phyloP scores from a whole-genome alignment of 768 basidiomycete genomes.

The Auricularia sp. region DNA sequence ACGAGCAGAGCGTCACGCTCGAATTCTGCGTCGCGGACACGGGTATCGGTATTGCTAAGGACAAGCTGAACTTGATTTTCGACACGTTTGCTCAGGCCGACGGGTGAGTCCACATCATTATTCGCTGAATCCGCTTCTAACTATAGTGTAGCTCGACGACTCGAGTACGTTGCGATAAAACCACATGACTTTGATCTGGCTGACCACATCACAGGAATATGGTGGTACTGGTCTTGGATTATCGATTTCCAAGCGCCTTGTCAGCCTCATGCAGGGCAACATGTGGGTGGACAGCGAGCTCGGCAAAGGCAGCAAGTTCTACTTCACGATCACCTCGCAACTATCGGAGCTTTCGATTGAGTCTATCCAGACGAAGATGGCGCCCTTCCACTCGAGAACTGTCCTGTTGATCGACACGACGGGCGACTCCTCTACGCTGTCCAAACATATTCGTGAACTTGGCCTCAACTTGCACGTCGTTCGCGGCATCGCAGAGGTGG shows the following conservation, averaged over 20 bases:
- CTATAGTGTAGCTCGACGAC: constrained; percentile 56
- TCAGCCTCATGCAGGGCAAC: constrained; percentile 94
- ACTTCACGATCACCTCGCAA: constrained; percentile 89
- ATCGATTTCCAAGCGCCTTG: constrained; percentile 95
- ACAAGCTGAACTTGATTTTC: constrained; percentile 96
- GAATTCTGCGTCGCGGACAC: constrained; percentile 98
- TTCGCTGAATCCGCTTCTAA: not conserved
- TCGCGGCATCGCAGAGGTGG: constrained; percentile 69
- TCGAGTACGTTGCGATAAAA: constrained; percentile 40
- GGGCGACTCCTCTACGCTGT: constrained; percentile 63
- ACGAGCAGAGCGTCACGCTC: constrained; percentile 77
- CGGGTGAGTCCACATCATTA: constrained; percentile 33
- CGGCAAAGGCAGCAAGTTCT: constrained; percentile 86
- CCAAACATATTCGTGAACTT: constrained; percentile 66
- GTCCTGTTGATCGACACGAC: constrained; percentile 90
- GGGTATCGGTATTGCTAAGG: constrained; percentile 97
- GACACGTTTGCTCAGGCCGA: constrained; percentile 99
- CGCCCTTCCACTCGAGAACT: constrained; percentile 75
- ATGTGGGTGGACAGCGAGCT: constrained; percentile 99
- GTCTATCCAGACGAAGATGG: constrained; percentile 64
- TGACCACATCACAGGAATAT: constrained; percentile 55
- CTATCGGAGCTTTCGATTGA: constrained; percentile 70
- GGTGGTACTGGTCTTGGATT: constrained; percentile 94
- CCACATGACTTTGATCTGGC: not conserved
- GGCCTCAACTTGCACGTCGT: constrained; percentile 69